phyloP scores from a whole-genome alignment of 2,329 filamentous ascomycete genomes.

The Sporothrix mexicana region DNA sequence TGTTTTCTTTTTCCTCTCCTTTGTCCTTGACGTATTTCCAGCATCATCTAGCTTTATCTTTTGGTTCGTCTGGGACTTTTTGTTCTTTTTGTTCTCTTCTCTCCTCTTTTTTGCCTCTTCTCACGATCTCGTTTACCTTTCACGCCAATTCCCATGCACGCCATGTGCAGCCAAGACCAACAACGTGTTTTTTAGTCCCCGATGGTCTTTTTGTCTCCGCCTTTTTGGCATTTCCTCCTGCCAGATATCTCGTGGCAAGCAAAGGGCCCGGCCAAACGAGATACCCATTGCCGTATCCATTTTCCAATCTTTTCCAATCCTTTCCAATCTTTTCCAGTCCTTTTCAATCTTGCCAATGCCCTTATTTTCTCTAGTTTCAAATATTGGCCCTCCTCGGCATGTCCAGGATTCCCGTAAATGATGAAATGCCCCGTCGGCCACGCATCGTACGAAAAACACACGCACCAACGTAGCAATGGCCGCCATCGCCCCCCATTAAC shows the following conservation, averaged over 20 bases:
- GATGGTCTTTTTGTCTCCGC: background rate
- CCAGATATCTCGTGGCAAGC: no score
- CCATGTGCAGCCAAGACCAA: constrained; percentile 8
- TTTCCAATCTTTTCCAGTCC: background rate
- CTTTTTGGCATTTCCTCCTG: no score
- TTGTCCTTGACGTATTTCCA: background rate
- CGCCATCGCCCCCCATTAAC: constrained; percentile 8
- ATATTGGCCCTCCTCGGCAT: constrained; percentile 8
- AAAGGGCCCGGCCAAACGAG: background rate
- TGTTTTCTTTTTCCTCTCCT: constrained; percentile 1
- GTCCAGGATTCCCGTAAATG: background rate
- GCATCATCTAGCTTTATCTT: background rate
- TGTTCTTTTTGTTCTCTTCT: background rate
- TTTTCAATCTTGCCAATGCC: background rate
- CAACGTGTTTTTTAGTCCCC: constrained; percentile 21
- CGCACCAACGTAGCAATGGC: constrained; percentile 21
- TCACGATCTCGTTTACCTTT: background rate
- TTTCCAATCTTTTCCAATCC: background rate
- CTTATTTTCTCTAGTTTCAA: background rate
- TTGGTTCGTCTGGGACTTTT: background rate
- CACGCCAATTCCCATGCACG: background rate
- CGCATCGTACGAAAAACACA: constrained; percentile 18
- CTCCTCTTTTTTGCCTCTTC: background rate
- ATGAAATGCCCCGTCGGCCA: background rate
- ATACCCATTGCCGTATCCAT: background rate